Evolutionary conservation across 179 eudicot genomes (phyloP).

Genomic region (Beta lomatogona): DNA sequence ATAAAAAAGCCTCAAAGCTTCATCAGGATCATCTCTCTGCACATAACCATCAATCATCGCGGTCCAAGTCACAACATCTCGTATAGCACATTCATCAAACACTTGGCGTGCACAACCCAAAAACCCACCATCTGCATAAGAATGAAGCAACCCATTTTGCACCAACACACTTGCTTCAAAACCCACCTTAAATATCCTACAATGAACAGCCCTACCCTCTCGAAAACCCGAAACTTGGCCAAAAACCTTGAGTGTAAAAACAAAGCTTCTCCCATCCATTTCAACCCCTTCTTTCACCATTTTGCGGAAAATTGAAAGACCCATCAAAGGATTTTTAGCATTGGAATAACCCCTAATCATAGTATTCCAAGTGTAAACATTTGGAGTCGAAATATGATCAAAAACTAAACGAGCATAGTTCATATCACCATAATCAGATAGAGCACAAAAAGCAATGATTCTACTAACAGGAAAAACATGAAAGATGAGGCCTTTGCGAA

Average conservation of each 20-base stretch:
- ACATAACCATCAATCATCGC: conserved; percentile 65
- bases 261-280: conserved; percentile 60
- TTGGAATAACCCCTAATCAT: conserved; percentile 61
- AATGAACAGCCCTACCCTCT: conserved; percentile 53
- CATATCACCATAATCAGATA: conserved; percentile 47
- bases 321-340: conserved; percentile 34
- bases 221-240: conserved; percentile 35
- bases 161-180: conserved; percentile 50
- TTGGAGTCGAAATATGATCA: conserved; percentile 43
- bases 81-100: conserved; percentile 56
- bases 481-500: conserved; percentile 52
- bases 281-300: conserved; percentile 51
- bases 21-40: conserved; percentile 45
- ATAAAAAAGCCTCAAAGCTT: conserved; percentile 57
- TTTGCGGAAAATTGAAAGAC: conserved; percentile 42
- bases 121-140: conserved; percentile 42
- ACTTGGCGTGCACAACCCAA: conserved; percentile 49
- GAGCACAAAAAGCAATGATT: conserved; percentile 56
- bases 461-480: conserved; percentile 69
- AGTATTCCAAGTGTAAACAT: conserved; percentile 69
- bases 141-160: conserved; percentile 61
- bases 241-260: conserved; percentile 61
- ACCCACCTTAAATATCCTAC: conserved; percentile 53
- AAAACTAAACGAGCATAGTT: conserved; percentile 50
- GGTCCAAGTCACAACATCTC: conserved; percentile 82